These are phyloP conservation scores for Rhizophlyctis rosea DNA, from an alignment of 192 early-diverging fungal genomes.

Conservation along the genomic window DNA sequence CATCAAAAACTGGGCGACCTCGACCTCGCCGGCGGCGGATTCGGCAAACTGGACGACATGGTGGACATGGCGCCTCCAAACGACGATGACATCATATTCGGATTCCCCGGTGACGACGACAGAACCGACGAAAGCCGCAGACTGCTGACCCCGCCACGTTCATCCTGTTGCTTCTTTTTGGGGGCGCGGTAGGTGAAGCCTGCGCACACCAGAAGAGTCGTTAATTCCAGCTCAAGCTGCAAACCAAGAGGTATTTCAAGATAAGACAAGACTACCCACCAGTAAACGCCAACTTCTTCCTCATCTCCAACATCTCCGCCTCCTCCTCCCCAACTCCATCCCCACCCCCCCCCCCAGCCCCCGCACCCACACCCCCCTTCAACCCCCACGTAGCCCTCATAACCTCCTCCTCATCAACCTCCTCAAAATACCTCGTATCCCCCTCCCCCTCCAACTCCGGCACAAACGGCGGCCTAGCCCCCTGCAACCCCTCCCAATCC, in stretches of 20 bases:
- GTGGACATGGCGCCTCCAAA: too few species aligned
- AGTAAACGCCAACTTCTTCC: slow-evolving; percentile 63
- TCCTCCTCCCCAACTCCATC: slow-evolving; percentile 30
- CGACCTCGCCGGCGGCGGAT: too few species aligned
- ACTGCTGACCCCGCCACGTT: too few species aligned
- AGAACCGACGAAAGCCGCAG: too few species aligned
- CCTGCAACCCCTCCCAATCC: slow-evolving; percentile 38
- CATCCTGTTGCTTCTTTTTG: slow-evolving; percentile 3
- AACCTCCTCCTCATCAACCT: slow-evolving; percentile 49
- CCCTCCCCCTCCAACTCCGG: slow-evolving; percentile 28
- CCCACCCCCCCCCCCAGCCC: neutral
- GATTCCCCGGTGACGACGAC: too few species aligned
- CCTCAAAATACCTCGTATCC: slow-evolving; percentile 47
- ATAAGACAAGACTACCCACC: too few species aligned
- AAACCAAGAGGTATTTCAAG: too few species aligned
- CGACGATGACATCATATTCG: too few species aligned
- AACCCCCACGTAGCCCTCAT: slow-evolving; percentile 23
- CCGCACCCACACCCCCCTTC: neutral
- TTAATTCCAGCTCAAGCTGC: too few species aligned
- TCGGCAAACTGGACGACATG: too few species aligned
- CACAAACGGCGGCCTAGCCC: slow-evolving; percentile 30
- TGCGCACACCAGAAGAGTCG: too few species aligned
- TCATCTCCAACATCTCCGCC: slow-evolving; percentile 52
- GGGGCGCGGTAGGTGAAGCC: slow-evolving; percentile 30
- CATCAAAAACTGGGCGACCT: too few species aligned